Conservation (phyloP, 2,329 filamentous ascomycete genomes). For the Ceratocystis alfenasii region DNA sequence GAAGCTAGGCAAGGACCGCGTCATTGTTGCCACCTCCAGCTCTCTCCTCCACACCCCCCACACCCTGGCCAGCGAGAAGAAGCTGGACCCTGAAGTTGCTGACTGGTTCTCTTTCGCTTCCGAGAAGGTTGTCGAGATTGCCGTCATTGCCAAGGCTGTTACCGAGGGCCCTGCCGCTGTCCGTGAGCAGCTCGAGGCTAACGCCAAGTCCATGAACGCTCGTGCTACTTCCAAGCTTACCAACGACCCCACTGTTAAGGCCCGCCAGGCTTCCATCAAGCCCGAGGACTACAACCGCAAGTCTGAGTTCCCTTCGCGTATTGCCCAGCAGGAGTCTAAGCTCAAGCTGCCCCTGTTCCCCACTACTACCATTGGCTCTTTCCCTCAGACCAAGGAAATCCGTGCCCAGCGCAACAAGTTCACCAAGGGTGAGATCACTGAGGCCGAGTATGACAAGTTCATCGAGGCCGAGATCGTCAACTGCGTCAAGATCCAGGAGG, state of each 20-base stretch:
- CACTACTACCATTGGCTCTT: conserved; percentile 97
- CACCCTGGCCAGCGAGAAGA: conserved; percentile 97
- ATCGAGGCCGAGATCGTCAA: conserved; percentile 98
- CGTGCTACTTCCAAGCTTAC: conserved; percentile 87
- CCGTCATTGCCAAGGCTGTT: conserved; percentile 91
- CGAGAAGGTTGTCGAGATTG: conserved; percentile 86
- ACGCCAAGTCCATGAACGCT: conserved; percentile 84
- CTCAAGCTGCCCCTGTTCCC: conserved; percentile 95
- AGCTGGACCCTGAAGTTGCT: conserved; percentile 80
- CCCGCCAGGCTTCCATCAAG: conserved; percentile 80
- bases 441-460: conserved; percentile 92
- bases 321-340: conserved; percentile 77
- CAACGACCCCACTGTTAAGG: conserved; percentile 96
- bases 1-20: conserved; percentile 92
- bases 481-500: conserved; percentile 92
- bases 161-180: conserved; percentile 83
- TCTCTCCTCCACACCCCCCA: conserved; percentile 97
- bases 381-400: conserved; percentile 99
- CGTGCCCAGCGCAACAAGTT: conserved; percentile 94
- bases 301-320: conserved; percentile 74
- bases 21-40: conserved; percentile 92
- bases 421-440: conserved; percentile 94
- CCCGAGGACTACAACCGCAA: conserved; percentile 81
- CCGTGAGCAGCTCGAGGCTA: conserved; percentile 81
- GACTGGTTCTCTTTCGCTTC: conserved; percentile 98